phyloP scores from a whole-genome alignment of 2,329 filamentous ascomycete species.

The Sphaerostilbella broomeana region DNA sequence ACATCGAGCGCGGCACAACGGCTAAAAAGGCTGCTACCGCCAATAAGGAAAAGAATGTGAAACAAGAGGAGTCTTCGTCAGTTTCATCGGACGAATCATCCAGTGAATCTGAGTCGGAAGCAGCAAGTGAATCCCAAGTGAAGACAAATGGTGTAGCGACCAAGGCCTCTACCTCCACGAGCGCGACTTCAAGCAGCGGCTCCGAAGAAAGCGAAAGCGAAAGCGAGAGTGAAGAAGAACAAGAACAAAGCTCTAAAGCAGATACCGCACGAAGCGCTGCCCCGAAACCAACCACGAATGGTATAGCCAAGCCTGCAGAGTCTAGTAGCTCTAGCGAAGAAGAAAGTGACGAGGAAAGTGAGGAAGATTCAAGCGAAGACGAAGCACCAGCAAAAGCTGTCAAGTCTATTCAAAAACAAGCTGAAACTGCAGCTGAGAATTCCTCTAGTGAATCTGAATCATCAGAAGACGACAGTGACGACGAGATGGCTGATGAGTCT shows the following conservation, averaged over 20 bases:
- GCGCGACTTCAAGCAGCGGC: constrained; percentile 12
- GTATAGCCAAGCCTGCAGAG: neutral
- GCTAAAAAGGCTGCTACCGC: constrained; percentile 17
- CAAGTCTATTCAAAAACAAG: constrained; percentile 14
- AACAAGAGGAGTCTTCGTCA: constrained; percentile 12
- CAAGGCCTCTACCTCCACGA: constrained; percentile 17
- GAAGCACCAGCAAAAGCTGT: constrained; percentile 3
- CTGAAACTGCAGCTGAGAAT: constrained; percentile 17
- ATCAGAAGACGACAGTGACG: constrained; percentile 21
- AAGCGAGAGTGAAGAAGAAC: constrained; percentile 13
- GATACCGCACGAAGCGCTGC: constrained; percentile 2
- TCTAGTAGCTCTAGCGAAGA: constrained; percentile 14
- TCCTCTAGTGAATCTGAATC: constrained; percentile 26
- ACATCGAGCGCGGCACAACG: constrained; percentile 30
- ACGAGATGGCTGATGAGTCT: constrained; percentile 32
- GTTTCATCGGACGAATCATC: constrained; percentile 12
- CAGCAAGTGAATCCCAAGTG: constrained; percentile 16
- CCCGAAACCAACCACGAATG: constrained; percentile 3
- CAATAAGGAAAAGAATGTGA: constrained; percentile 11
- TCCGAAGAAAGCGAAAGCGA: constrained; percentile 13
- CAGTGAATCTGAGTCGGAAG: constrained; percentile 16
- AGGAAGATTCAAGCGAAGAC: constrained; percentile 8
- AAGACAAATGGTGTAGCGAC: constrained; percentile 22
- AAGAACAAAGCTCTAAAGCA: constrained; percentile 9
- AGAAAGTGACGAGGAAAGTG: constrained; percentile 2